phyloP scores from a whole-genome alignment of 768 basidiomycete species.

The Porphyrellus cyaneotinctus region DNA sequence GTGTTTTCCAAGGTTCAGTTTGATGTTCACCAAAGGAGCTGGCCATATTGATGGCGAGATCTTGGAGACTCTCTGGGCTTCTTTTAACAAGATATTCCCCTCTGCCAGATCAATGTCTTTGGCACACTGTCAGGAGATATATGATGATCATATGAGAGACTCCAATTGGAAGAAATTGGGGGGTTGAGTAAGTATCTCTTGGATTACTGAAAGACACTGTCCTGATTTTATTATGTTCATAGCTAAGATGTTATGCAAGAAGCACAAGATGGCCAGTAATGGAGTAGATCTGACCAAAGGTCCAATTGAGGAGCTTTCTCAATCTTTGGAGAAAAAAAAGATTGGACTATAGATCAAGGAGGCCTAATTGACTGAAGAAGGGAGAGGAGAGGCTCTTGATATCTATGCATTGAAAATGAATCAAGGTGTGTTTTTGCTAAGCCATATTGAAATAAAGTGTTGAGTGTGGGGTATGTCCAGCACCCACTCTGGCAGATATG shows the following conservation, averaged over 20 bases:
- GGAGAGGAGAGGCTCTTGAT: neutral
- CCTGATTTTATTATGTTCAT: neutral
- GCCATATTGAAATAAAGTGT: no score
- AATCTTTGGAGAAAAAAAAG: neutral
- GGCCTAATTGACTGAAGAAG: neutral
- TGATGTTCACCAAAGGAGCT: slow-evolving; percentile 18
- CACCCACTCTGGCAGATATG: neutral
- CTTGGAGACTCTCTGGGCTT: slow-evolving; percentile 33
- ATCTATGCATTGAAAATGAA: neutral
- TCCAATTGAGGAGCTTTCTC: neutral
- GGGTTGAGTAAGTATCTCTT: neutral
- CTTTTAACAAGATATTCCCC: slow-evolving; percentile 25
- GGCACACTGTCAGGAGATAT: slow-evolving; percentile 25
- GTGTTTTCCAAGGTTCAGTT: slow-evolving; percentile 24
- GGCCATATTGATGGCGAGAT: slow-evolving; percentile 33
- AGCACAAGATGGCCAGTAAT: neutral
- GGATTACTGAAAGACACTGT: neutral
- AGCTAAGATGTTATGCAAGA: neutral
- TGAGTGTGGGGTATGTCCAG: no score
- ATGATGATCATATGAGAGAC: slow-evolving; percentile 1
- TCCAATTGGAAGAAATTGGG: slow-evolving; percentile 2
- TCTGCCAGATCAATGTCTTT: slow-evolving; percentile 21
- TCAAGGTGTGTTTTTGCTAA: neutral
- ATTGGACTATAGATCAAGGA: neutral
- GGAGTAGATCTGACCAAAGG: neutral